Evolutionary conservation across 805 yeast genomes (phyloP).

Genomic region (Starmera caribaea): DNA sequence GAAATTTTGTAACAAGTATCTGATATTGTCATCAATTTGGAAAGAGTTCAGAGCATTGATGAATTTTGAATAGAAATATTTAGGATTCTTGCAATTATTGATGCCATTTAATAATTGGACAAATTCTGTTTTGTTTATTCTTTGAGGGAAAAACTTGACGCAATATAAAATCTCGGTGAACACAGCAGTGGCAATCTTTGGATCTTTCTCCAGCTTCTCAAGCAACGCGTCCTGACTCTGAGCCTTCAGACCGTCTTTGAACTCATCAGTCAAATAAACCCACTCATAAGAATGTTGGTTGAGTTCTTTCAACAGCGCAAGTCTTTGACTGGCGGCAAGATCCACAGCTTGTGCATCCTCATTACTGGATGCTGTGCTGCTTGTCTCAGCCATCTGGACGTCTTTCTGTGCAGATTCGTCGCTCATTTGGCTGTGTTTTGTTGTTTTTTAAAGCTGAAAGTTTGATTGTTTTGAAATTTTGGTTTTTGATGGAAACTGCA

Average conservation of each 20-base stretch:
- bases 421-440: too few relatives aligned
- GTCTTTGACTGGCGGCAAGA: not conserved
- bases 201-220: constrained; percentile 1
- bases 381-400: too few relatives aligned
- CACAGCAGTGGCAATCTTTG: constrained; percentile 4
- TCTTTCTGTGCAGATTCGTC: too few relatives aligned
- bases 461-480: too few relatives aligned
- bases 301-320: not conserved
- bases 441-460: too few relatives aligned
- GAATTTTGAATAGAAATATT: constrained; percentile 16
- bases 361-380: too few relatives aligned
- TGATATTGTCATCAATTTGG: constrained; percentile 13
- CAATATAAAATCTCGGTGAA: constrained; percentile 15
- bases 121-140: constrained; percentile 4
- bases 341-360: too few relatives aligned
- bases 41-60: constrained; percentile 22
- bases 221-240: not conserved
- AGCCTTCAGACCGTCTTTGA: not conserved
- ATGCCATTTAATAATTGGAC: constrained; percentile 11
- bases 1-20: constrained; percentile 15
- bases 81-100: constrained; percentile 3
- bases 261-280: not conserved
- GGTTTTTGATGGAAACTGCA: too few relatives aligned
- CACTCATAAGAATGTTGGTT: not conserved
- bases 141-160: constrained; percentile 10